Conservation (phyloP, 805 yeast genomes). For the Novakomyces olei region DNA sequence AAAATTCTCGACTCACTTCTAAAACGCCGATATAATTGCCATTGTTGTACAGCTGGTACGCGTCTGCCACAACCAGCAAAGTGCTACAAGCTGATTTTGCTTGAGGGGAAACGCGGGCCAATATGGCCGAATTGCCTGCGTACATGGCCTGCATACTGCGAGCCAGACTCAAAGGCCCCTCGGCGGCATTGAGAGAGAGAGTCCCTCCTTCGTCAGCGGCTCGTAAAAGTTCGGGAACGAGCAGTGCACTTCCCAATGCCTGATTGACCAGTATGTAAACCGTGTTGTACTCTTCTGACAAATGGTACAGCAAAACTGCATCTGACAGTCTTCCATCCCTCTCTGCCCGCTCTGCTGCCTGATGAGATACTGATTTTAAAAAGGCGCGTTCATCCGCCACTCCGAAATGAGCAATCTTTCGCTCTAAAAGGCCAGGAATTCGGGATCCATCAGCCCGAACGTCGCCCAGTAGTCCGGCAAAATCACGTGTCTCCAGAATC, state of each 20-base stretch:
- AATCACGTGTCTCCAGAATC: constrained; percentile 69
- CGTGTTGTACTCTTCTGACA: constrained; percentile 68
- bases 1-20: constrained; percentile 37
- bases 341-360: constrained; percentile 68
- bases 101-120: constrained; percentile 22
- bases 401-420: constrained; percentile 41
- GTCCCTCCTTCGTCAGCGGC: constrained; percentile 14
- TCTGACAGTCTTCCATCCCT: constrained; percentile 80
- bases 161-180: constrained; percentile 19
- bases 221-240: constrained; percentile 34
- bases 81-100: constrained; percentile 1
- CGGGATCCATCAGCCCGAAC: constrained; percentile 54
- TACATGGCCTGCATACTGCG: constrained; percentile 18
- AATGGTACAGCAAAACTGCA: constrained; percentile 63
- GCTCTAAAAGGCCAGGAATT: constrained; percentile 65
- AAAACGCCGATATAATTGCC: not conserved
- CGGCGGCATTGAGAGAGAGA: constrained; percentile 15
- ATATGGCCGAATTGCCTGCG: constrained; percentile 35
- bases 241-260: constrained; percentile 53
- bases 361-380: constrained; percentile 50
- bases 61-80: not conserved
- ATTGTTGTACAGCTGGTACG: constrained; percentile 1
- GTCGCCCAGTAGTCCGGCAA: constrained; percentile 62
- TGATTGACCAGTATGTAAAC: constrained; percentile 56
- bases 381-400: constrained; percentile 38